These are phyloP conservation scores for Coemansia sp. DNA, from an alignment of 192 early-diverging fungal genomes.

Conservation along the genomic window DNA sequence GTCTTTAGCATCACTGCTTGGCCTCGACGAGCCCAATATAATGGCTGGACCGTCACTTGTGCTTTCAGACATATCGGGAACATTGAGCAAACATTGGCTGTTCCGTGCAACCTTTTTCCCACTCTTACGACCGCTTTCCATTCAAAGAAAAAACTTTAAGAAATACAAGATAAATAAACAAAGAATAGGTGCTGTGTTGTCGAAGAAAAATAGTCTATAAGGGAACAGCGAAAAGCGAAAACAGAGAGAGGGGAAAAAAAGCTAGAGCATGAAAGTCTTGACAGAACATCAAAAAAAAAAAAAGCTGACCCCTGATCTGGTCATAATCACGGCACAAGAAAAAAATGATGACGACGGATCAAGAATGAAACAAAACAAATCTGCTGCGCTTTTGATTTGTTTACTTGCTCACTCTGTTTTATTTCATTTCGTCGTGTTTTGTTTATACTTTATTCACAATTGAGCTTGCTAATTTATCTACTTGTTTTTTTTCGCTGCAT, in stretches of 20 bases:
- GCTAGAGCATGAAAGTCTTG: background rate
- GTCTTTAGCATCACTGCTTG: background rate
- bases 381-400: background rate
- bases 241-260: background rate
- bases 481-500: slow-evolving; percentile 3
- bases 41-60: background rate
- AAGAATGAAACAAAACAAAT: slow-evolving; percentile 5
- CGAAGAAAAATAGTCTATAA: background rate
- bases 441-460: slow-evolving; percentile 8
- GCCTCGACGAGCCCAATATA: background rate
- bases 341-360: background rate
- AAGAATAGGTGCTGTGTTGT: too few species aligned
- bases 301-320: background rate
- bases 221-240: background rate
- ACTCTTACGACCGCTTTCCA: background rate
- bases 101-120: background rate
- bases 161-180: background rate
- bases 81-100: slow-evolving; percentile 3
- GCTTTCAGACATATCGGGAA: background rate
- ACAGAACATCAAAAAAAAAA: background rate
- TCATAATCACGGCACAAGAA: background rate
- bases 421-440: background rate
- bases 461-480: background rate
- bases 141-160: background rate
- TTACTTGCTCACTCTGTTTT: background rate